Evolutionary conservation across 2,329 filamentous ascomycete genomes (phyloP).

Genomic region (Diaporthe ilicicola): DNA sequence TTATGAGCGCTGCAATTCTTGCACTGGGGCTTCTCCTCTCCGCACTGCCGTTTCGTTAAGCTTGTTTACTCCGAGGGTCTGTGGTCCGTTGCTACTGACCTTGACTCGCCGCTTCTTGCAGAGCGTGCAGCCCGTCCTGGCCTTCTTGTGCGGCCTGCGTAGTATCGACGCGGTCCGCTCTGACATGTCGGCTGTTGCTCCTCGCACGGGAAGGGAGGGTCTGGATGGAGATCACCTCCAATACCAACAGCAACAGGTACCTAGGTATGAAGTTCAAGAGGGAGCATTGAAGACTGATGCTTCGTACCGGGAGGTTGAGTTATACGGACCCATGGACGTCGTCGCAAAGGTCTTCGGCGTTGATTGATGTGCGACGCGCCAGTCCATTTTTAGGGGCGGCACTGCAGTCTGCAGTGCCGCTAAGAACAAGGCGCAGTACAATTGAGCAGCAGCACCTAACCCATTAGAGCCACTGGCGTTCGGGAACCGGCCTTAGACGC

Average conservation of each 20-base stretch:
- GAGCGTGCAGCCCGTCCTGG: slow-evolving; percentile 1
- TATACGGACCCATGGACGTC: no score
- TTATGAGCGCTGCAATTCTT: neutral
- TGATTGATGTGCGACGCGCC: no score
- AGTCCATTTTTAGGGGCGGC: no score
- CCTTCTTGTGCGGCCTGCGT: slow-evolving; percentile 4
- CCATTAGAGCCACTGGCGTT: no score
- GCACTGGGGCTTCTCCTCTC: neutral
- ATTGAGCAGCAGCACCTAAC: no score
- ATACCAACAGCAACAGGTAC: no score
- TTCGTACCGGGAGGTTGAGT: neutral
- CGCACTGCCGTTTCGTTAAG: neutral
- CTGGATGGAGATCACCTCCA: neutral
- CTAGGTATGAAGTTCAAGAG: no score
- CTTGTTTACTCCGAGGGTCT: neutral
- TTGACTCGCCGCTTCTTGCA: slow-evolving; percentile 1
- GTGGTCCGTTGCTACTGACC: neutral
- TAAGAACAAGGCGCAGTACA: no score
- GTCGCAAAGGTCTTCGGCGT: no score
- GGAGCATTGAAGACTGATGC: neutral
- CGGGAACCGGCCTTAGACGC: no score
- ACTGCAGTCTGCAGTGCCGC: no score
- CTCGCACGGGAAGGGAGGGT: neutral
- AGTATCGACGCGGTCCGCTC: neutral
- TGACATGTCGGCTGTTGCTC: neutral